Evolutionary conservation across 306 rosid species (phyloP).

Genomic region (Ammopiptanthus mongolicus): DNA sequence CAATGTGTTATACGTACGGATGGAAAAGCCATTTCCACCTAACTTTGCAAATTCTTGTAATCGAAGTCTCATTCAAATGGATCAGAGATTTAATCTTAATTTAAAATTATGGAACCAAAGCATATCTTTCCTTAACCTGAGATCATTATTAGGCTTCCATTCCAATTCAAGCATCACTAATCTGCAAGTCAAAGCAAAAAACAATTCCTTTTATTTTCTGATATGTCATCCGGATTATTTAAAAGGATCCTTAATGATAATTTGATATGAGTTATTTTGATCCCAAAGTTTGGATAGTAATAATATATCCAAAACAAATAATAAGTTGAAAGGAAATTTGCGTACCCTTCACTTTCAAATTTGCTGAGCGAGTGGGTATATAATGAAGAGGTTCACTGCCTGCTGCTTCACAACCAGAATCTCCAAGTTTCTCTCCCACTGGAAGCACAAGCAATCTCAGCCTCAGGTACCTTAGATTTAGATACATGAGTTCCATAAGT

Average conservation of each 20-base stretch:
- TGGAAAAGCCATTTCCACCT: slow-evolving; percentile 33
- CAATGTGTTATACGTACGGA: background rate
- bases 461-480: slow-evolving; percentile 35
- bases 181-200: slow-evolving; percentile 70
- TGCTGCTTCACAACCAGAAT: slow-evolving; percentile 51
- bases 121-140: background rate
- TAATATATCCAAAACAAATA: slow-evolving; percentile 22
- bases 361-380: slow-evolving; percentile 30
- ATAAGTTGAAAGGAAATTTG: slow-evolving; percentile 19
- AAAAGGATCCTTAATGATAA: background rate
- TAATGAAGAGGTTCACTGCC: slow-evolving; percentile 53
- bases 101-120: slow-evolving; percentile 24
- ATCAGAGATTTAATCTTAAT: background rate
- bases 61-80: slow-evolving; percentile 37
- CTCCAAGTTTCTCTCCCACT: slow-evolving; percentile 29
- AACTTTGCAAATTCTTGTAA: slow-evolving; percentile 36
- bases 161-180: slow-evolving; percentile 75
- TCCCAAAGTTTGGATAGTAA: slow-evolving; percentile 18
- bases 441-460: slow-evolving; percentile 31
- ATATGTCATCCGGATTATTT: background rate
- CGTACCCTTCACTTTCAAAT: slow-evolving; percentile 67
- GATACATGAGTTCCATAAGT: background rate
- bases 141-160: slow-evolving; percentile 45
- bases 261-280: slow-evolving; percentile 20
- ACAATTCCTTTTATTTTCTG: background rate